Conservation (phyloP, 257 asterid species). For the Lavandula angustifolia region DNA sequence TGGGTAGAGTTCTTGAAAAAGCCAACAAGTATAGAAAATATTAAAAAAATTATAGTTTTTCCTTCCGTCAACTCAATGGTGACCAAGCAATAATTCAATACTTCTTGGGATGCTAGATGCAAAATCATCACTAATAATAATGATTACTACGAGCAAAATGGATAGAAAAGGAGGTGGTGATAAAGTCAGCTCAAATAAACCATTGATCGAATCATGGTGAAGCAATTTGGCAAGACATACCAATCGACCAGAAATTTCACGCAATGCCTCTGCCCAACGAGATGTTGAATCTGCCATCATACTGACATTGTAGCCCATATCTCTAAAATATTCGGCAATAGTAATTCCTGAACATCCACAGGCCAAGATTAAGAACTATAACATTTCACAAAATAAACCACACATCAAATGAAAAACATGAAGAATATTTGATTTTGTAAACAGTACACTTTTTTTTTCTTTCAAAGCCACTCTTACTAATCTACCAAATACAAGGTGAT, state of each 20-base stretch:
- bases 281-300: constrained; percentile 99
- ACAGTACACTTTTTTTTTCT: not conserved
- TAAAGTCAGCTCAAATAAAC: constrained; percentile 11
- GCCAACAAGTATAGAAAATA: not conserved
- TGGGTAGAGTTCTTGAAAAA: not conserved
- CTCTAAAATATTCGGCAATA: constrained; percentile 97
- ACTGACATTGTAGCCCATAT: constrained; percentile 99
- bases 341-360: constrained; percentile 79
- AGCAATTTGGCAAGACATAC: constrained; percentile 47
- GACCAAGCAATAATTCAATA: constrained; percentile 9
- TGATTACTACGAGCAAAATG: constrained; percentile 9
- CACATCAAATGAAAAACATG: not conserved
- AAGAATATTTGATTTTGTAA: not conserved
- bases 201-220: constrained; percentile 21
- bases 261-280: constrained; percentile 99
- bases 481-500: not conserved
- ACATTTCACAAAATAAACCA: constrained; percentile 9
- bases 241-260: constrained; percentile 99
- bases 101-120: not conserved
- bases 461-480: not conserved
- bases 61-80: constrained; percentile 9
- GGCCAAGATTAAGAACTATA: constrained; percentile 25
- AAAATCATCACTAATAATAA: constrained; percentile 4
- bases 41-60: not conserved
- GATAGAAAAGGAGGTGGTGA: not conserved